Conservation (phyloP, 208 protist species). For the Trypanosoma cruzi region DNA sequence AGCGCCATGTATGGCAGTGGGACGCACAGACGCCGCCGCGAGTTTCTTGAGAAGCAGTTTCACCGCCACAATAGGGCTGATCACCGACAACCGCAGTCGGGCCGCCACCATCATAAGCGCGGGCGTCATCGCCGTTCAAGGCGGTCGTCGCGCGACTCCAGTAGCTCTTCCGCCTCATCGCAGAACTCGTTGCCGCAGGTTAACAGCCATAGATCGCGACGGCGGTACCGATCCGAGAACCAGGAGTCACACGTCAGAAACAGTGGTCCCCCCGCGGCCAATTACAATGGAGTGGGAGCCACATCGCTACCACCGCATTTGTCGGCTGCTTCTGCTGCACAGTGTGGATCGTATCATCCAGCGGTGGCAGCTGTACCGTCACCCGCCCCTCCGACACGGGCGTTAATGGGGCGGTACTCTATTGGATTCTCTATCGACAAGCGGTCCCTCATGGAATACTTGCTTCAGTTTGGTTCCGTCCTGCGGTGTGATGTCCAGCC, state of each 20-base stretch:
- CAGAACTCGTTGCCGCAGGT: not conserved
- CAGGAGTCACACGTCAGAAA: not conserved
- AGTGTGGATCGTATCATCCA: not conserved
- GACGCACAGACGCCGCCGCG: conserved; percentile 27
- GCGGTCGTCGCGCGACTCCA: not conserved
- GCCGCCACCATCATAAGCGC: not conserved
- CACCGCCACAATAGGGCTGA: not conserved
- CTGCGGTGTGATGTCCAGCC: conserved; percentile 9
- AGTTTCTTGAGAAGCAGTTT: conserved; percentile 33
- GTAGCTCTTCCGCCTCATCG: conserved; percentile 7
- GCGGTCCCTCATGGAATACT: conserved; percentile 8
- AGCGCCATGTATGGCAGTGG: conserved; percentile 41
- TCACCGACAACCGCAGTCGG: not conserved
- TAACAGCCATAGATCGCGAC: not conserved
- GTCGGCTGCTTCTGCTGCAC: not conserved
- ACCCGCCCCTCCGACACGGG: not conserved
- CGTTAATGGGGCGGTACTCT: conserved; percentile 16
- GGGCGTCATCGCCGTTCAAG: not conserved
- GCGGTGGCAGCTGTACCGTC: not conserved
- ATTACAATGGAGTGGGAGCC: not conserved
- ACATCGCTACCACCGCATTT: not conserved
- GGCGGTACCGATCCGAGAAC: not conserved
- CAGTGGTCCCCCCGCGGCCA: not conserved
- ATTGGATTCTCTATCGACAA: conserved; percentile 12
- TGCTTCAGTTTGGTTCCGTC: conserved; percentile 22